Conservation (phyloP, 1,139 yeast species). For the Pichia sp. region DNA sequence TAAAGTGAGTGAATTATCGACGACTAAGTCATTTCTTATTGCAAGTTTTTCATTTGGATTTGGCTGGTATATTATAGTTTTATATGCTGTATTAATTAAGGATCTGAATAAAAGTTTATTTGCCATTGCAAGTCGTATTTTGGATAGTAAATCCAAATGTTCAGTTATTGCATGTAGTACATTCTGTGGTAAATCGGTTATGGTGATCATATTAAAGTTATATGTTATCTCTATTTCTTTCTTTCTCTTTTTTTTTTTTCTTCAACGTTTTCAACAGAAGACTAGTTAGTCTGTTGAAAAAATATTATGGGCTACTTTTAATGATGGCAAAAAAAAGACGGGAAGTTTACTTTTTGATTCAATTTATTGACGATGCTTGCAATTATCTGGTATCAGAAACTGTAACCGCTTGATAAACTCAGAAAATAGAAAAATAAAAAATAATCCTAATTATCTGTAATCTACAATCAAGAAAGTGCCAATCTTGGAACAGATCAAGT, state of each 20-base stretch:
- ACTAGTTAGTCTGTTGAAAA: background rate
- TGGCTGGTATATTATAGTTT: conserved; percentile 18
- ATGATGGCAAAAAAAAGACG: background rate
- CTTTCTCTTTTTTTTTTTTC: too few species aligned
- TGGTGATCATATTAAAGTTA: conserved; percentile 13
- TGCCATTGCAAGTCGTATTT: conserved; percentile 18
- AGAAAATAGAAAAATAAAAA: too few species aligned
- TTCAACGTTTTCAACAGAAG: background rate
- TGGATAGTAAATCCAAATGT: conserved; percentile 18
- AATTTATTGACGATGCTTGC: background rate
- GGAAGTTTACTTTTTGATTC: background rate
- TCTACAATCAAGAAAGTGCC: background rate
- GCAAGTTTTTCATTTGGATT: conserved; percentile 3
- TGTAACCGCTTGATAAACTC: too few species aligned
- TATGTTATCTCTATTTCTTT: too few species aligned
- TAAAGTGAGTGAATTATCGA: conserved; percentile 16
- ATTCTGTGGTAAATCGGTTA: conserved; percentile 25
- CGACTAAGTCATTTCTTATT: background rate
- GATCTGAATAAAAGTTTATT: conserved; percentile 20
- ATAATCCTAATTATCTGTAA: background rate
- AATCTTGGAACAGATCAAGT: background rate
- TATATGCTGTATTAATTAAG: conserved; percentile 20
- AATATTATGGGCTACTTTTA: background rate
- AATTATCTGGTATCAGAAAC: background rate
- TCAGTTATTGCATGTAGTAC: conserved; percentile 20